These are phyloP conservation scores for Stagonosporopsis cucurbitacearum DNA, from an alignment of 2,329 filamentous ascomycete species.

Conservation along the genomic window DNA sequence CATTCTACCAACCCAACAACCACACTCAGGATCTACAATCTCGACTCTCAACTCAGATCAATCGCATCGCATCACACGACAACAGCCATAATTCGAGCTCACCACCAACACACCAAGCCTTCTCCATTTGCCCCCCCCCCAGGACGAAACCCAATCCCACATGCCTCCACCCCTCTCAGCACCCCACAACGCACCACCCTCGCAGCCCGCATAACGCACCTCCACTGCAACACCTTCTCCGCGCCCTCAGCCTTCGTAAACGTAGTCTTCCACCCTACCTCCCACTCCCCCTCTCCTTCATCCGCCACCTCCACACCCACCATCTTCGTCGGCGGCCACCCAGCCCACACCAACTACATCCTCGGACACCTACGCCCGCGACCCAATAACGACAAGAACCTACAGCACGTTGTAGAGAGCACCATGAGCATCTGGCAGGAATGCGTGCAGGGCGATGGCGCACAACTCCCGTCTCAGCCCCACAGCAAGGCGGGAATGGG, in stretches of 20 bases:
- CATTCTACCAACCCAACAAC: too few relatives aligned
- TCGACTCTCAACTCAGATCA: too few relatives aligned
- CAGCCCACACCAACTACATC: slow-evolving; percentile 28
- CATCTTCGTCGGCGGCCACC: slow-evolving; percentile 9
- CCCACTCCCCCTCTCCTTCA: slow-evolving; percentile 3
- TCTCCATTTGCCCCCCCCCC: too few relatives aligned
- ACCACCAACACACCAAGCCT: background rate
- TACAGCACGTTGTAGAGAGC: slow-evolving; percentile 16
- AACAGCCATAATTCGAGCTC: background rate
- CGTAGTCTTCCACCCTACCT: slow-evolving; percentile 43
- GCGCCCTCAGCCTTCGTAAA: slow-evolving; percentile 55
- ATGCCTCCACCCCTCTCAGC: slow-evolving; percentile 37
- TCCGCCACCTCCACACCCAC: background rate
- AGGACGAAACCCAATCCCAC: slow-evolving; percentile 54
- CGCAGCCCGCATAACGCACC: slow-evolving; percentile 50
- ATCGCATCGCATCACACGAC: too few relatives aligned
- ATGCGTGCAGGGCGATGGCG: background rate
- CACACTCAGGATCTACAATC: too few relatives aligned
- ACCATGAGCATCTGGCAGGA: slow-evolving; percentile 31
- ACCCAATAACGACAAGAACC: slow-evolving; percentile 14
- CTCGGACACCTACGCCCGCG: slow-evolving; percentile 32
- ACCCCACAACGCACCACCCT: slow-evolving; percentile 48
- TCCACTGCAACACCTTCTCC: slow-evolving; percentile 53
- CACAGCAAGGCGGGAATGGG: too few relatives aligned
- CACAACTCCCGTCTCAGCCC: too few relatives aligned